Evolutionary conservation across 176 grass and related monocot species (phyloP).

Genomic region (Avena insularis): DNA sequence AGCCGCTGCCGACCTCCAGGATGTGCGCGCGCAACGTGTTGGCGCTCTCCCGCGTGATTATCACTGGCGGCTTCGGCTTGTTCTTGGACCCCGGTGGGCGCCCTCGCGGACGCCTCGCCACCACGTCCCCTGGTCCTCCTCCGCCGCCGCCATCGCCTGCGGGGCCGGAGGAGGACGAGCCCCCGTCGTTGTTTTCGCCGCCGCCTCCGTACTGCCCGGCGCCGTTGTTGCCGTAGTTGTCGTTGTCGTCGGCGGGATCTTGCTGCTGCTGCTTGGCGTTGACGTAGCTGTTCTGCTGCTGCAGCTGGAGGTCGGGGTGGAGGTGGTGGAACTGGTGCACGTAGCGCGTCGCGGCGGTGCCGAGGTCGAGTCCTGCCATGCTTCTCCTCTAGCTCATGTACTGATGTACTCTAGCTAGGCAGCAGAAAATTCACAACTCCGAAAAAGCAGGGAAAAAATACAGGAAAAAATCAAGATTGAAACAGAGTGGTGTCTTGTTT

Average conservation of each 20-base stretch:
- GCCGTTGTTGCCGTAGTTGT: conserved; percentile 39
- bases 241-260: conserved; percentile 61
- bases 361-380: conserved; percentile 98
- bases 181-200: conserved; percentile 58
- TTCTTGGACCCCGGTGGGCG: conserved; percentile 87
- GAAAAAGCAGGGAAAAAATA: conserved; percentile 40
- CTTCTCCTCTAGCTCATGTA: conserved; percentile 82
- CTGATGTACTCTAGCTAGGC: conserved; percentile 51
- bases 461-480: conserved; percentile 45
- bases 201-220: conserved; percentile 51
- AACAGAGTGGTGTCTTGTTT: conserved; percentile 60
- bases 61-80: conserved; percentile 96
- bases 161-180: conserved; percentile 51
- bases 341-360: conserved; percentile 82
- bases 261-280: conserved; percentile 51
- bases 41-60: conserved; percentile 98
- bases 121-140: conserved; percentile 48
- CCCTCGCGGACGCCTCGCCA: conserved; percentile 71
- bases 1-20: conserved; percentile 89
- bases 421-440: conserved; percentile 43
- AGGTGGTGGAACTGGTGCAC: conserved; percentile 81
- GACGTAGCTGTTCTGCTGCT: conserved; percentile 54
- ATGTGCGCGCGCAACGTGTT: conserved; percentile 98
- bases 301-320: conserved; percentile 75
- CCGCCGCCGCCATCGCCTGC: conserved; percentile 32